Evolutionary conservation across 805 yeast genomes (phyloP).

Genomic region (Schwanniomyces occidentalis): DNA sequence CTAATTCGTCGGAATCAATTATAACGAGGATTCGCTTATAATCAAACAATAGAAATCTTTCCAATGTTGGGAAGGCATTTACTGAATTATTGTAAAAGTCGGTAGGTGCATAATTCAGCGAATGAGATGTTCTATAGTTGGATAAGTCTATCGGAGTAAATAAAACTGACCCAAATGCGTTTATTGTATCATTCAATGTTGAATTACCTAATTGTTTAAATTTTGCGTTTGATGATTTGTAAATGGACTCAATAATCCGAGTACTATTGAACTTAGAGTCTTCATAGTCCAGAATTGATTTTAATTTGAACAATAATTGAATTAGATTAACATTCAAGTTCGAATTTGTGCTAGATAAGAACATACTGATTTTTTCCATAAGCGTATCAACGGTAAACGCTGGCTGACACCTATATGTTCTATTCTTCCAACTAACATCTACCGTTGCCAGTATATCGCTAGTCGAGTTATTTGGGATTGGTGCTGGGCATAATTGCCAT

Average conservation of each 20-base stretch:
- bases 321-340: constrained; percentile 33
- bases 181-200: constrained; percentile 26
- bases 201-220: constrained; percentile 25
- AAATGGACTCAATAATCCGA: not conserved
- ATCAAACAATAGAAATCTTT: constrained; percentile 25
- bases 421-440: constrained; percentile 27
- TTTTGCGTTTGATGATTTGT: constrained; percentile 5
- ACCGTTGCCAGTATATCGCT: constrained; percentile 9
- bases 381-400: constrained; percentile 23
- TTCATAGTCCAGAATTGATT: constrained; percentile 13
- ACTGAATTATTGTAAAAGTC: constrained; percentile 23
- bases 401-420: constrained; percentile 28
- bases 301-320: constrained; percentile 29
- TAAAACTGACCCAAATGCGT: constrained; percentile 16
- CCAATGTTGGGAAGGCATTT: constrained; percentile 25
- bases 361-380: constrained; percentile 18
- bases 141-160: constrained; percentile 30
- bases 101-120: not conserved
- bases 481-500: constrained; percentile 61
- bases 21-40: constrained; percentile 28
- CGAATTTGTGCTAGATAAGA: constrained; percentile 27
- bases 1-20: constrained; percentile 22
- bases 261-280: not conserved
- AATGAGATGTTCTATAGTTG: constrained; percentile 6
- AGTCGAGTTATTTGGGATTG: constrained; percentile 30